phyloP scores from a whole-genome alignment of 805 yeast species.

The Metschnikowia orientalis region DNA sequence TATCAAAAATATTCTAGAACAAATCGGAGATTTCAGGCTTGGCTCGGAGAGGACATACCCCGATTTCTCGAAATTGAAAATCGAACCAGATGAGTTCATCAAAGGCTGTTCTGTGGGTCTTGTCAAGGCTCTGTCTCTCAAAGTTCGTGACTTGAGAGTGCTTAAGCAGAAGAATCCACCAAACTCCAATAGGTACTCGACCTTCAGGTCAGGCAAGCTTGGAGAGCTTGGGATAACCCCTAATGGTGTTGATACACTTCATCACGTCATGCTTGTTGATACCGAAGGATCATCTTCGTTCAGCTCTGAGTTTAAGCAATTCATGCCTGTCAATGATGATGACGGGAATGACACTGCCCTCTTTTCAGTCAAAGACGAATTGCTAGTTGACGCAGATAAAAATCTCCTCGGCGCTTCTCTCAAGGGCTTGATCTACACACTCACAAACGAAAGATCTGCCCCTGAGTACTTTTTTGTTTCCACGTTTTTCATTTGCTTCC shows the following conservation, averaged over 20 bases:
- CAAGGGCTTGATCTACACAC: slow-evolving; percentile 57
- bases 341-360: neutral
- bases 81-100: slow-evolving; percentile 59
- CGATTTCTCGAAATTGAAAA: slow-evolving; percentile 53
- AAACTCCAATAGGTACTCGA: slow-evolving; percentile 41
- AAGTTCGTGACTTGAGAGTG: slow-evolving; percentile 22
- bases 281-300: slow-evolving; percentile 28
- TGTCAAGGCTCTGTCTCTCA: slow-evolving; percentile 35
- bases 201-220: slow-evolving; percentile 48
- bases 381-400: slow-evolving; percentile 48
- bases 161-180: slow-evolving; percentile 19
- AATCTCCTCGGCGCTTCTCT: slow-evolving; percentile 66
- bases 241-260: slow-evolving; percentile 45
- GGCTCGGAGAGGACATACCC: slow-evolving; percentile 60
- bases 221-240: slow-evolving; percentile 45
- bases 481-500: slow-evolving; percentile 72
- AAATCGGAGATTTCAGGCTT: slow-evolving; percentile 65
- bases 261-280: slow-evolving; percentile 28
- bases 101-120: slow-evolving; percentile 58
- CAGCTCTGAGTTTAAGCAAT: slow-evolving; percentile 33
- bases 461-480: slow-evolving; percentile 67
- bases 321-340: slow-evolving; percentile 17
- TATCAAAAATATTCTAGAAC: slow-evolving; percentile 47
- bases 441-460: slow-evolving; percentile 61
- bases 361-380: slow-evolving; percentile 37